Base-by-base conservation (phyloP, 2,329 filamentous ascomycete genomes). In the Pseudogymnoascus sp. region DNA sequence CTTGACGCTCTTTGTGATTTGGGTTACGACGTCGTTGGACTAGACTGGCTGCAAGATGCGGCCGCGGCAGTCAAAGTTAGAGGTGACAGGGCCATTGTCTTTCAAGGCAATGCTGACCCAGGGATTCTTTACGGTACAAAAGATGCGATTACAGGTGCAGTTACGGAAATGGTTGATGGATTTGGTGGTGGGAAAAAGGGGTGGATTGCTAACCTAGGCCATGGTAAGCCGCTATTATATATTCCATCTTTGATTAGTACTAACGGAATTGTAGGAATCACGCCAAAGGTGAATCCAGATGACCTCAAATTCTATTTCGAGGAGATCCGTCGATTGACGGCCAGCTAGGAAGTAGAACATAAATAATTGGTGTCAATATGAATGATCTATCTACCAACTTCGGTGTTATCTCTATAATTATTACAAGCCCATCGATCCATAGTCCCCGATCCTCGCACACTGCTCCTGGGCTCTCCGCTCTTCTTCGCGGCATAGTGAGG, bases 131-230 rank as follows among this genome's bases (percentile, higher is more conserved):
- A 99, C 72, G 94, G 94, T 40, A 87, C 88, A 6, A 86, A 83
- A 66, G 86, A 87, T 65, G 84, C 87, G 48, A 97, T 99, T 67
- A 94, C 91, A 3, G 79, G 82, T 66, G 88, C 87, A 0, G 92
- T 97, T 6, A 82, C 93, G 75, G 80, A 87, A 55, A 96, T 97
- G 89, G 90, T 96, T 1, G 78, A 86, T 65, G 93, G 93, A 0
- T 99, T 97, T 72, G 86, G 85, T 73, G 77, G 77, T 4, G 86
- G 87, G 65, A 93, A 92, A 76, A 86, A 92, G 74, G 90, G 93
- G 40, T 99, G 94, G 93, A 97, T 99, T 69, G 91, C 90, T 58
- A 99, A 99, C 74, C 81, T 99, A 65, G 94, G 94, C 7, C 94
- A 99, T 73, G 94, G 94, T 90, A 82, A 71, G 85, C 75, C 21